Percentiles rank a stretch among this genome's conserved stretches.
phyloP scores from a whole-genome alignment of 139 green algal species.

The Tetraselmis chui region DNA sequence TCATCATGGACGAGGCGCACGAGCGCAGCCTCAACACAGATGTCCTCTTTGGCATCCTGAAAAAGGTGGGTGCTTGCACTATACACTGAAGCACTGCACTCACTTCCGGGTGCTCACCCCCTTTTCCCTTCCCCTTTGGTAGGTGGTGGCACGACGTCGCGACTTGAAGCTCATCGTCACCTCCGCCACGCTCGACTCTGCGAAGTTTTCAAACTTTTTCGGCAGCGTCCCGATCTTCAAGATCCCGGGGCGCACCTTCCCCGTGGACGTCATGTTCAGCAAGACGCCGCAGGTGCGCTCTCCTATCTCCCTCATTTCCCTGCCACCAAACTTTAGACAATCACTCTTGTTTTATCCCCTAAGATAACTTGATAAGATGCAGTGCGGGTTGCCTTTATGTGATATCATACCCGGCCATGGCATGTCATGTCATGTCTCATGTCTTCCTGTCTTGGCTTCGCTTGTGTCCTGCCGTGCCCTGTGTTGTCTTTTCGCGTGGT shows the following conservation, averaged over 20 bases:
- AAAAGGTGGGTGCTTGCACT: slow-evolving; percentile 65
- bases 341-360: no score
- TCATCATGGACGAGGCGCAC: slow-evolving; percentile 91
- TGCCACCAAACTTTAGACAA: no score
- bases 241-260: slow-evolving; percentile 96
- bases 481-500: no score
- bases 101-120: no score
- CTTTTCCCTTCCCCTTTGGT: no score
- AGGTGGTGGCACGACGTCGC: slow-evolving; percentile 65
- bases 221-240: slow-evolving; percentile 81
- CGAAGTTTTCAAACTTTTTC: slow-evolving; percentile 86
- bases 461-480: no score
- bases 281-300: slow-evolving; percentile 48
- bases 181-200: slow-evolving; percentile 84
- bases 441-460: no score
- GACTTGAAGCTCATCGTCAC: slow-evolving; percentile 98
- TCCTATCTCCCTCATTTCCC: neutral
- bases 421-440: no score
- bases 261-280: slow-evolving; percentile 88
- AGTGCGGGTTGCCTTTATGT: no score
- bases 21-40: slow-evolving; percentile 91
- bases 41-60: slow-evolving; percentile 96
- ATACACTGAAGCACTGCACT: no score
- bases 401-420: no score
- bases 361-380: no score